Base-by-base conservation (phyloP, 768 basidiomycete genomes). In the Candolleomyces efflorescens region DNA sequence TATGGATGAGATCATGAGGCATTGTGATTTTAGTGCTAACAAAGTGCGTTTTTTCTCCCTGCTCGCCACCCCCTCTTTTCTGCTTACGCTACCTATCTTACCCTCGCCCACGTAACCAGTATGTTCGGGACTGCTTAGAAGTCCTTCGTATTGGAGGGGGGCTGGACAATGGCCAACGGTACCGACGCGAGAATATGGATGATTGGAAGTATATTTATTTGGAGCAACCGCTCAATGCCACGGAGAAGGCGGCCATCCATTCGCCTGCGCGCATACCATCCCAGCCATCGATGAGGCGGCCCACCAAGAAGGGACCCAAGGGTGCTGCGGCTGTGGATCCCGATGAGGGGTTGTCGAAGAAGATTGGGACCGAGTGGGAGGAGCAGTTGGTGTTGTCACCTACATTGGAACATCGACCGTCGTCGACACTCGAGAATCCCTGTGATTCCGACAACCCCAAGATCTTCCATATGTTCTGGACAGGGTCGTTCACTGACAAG, bases 381-480 rank as follows among this genome's bases (percentile, higher is more conserved):
- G 62, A 75, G 7, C 73, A 76, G 39, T 65, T 90, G 13, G 59
- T 60, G 11, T 77, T 86, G n/a, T 24, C 55, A 0, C 63, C 75
- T 2, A 73, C 79, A 17, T 71, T 78, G 45, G 75, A 77, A 45
- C 77, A 81, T 60, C 69, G 61, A 60, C 82, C 65, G 60, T 74
- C 69, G 64, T 76, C 67, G 61, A 75, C 70, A 56, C 73, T 78
- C 13, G 58, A 73, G 58, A 44, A 63, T 2, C 78, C 84, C 1
- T 97, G 95, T 73, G 87, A 91, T 53, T 68, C 76, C 0, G 85
- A 90, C 55, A 87, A 90, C 67, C 92, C 91, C 2, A 82, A 90
- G 20, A 69, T 95, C 4, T 96, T 91, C 78, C 94, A 97, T 73
- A 82, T 96, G 87, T 97, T 95, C 78, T 97, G 94, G 94, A 92